phyloP scores from a whole-genome alignment of 768 basidiomycete genomes.

The Lentinula sp. region DNA sequence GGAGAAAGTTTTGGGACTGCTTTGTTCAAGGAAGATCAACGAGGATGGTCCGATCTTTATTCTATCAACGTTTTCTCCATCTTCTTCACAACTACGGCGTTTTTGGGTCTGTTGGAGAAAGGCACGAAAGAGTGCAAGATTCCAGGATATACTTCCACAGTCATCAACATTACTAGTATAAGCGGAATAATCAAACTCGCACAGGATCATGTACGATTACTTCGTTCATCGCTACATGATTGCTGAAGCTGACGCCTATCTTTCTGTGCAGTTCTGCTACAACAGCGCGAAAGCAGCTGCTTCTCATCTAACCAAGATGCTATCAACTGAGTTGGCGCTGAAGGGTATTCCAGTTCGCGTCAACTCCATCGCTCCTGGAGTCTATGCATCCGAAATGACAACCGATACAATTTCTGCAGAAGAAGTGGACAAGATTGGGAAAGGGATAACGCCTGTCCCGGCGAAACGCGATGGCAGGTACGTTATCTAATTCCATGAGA shows the following conservation, averaged over 20 bases:
- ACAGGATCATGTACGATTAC: constrained; percentile 64
- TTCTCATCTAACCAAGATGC: constrained; percentile 69
- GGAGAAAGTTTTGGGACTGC: constrained; percentile 63
- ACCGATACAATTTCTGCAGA: constrained; percentile 37
- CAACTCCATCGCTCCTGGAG: constrained; percentile 71
- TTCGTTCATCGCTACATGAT: neutral
- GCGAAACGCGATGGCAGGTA: constrained; percentile 60
- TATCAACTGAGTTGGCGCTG: constrained; percentile 70
- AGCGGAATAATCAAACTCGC: constrained; percentile 66
- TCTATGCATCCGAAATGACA: constrained; percentile 76
- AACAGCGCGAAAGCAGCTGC: constrained; percentile 78
- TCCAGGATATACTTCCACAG: constrained; percentile 49
- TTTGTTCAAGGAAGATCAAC: constrained; percentile 62
- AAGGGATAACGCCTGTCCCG: constrained; percentile 58
- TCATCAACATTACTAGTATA: constrained; percentile 76
- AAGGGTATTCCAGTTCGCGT: constrained; percentile 66
- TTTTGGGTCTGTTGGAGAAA: constrained; percentile 68
- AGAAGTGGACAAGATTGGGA: constrained; percentile 47
- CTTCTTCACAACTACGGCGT: constrained; percentile 72
- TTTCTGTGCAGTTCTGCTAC: constrained; percentile 57
- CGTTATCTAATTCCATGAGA: constrained; percentile 21
- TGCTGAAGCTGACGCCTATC: neutral
- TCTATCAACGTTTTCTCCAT: constrained; percentile 68
- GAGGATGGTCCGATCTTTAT: constrained; percentile 58
- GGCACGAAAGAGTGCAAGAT: constrained; percentile 51